Conservation (phyloP, 2,329 filamentous ascomycete genomes). For the Phialemoniopsis sp. region DNA sequence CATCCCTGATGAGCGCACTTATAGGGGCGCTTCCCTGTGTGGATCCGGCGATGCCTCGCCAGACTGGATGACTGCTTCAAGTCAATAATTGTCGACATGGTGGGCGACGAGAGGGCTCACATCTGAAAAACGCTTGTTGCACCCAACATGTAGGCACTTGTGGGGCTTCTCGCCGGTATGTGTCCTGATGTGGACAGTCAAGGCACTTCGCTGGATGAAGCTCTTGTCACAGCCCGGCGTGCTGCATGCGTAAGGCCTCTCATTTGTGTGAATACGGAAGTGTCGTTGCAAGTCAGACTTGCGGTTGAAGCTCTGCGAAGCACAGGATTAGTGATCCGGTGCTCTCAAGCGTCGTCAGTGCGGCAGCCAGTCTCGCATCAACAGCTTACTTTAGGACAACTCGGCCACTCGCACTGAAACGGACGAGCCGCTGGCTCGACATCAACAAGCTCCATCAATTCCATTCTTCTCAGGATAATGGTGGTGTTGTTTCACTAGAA, state of each 20-base stretch:
- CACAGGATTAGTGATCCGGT: conserved; percentile 10
- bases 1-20: conserved; percentile 59
- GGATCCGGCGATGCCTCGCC: conserved; percentile 61
- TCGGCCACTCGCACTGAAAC: conserved; percentile 58
- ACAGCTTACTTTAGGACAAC: too few relatives aligned
- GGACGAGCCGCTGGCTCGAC: conserved; percentile 59
- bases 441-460: conserved; percentile 61
- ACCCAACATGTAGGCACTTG: conserved; percentile 60
- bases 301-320: conserved; percentile 61
- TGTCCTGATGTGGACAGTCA: conserved; percentile 67
- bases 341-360: too few relatives aligned
- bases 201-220: conserved; percentile 66
- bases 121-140: conserved; percentile 67
- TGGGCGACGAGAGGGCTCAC: conserved; percentile 32
- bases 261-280: conserved; percentile 69
- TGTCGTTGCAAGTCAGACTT: conserved; percentile 69
- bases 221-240: conserved; percentile 61
- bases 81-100: conserved; percentile 19
- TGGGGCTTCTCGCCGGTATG: conserved; percentile 84
- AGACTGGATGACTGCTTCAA: conserved; percentile 56
- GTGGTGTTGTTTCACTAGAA: too few relatives aligned
- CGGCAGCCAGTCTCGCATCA: too few relatives aligned
- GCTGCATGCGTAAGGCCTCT: conserved; percentile 61
- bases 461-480: conserved; percentile 37
- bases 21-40: conserved; percentile 64